Conservation (phyloP, 2,329 filamentous ascomycete genomes). For the Colletotrichum sp. region DNA sequence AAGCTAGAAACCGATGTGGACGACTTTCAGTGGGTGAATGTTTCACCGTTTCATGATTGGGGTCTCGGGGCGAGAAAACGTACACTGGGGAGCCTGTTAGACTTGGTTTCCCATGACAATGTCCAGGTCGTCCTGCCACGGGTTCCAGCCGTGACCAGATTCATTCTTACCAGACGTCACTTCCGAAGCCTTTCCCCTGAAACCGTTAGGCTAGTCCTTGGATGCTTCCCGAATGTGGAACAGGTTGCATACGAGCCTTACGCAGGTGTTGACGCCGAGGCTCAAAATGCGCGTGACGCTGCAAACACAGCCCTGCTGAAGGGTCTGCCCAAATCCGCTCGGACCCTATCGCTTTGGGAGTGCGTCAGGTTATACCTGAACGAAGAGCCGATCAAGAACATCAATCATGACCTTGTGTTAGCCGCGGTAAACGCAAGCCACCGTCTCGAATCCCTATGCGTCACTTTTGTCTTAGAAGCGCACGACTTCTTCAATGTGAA, state of each 20-base stretch:
- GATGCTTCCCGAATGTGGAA: background rate
- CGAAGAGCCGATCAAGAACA: rapidly evolving
- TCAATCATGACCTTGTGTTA: rapidly evolving
- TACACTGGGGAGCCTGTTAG: background rate
- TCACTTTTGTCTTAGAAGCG: background rate
- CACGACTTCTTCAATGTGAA: background rate
- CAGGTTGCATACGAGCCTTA: background rate
- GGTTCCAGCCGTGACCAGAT: background rate
- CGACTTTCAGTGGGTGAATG: background rate
- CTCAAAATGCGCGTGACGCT: background rate
- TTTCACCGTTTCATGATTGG: background rate
- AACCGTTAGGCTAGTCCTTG: background rate
- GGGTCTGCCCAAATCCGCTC: rapidly evolving
- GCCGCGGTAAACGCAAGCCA: background rate
- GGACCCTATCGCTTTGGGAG: background rate
- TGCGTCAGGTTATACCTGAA: rapidly evolving
- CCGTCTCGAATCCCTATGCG: background rate
- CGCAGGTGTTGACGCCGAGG: background rate
- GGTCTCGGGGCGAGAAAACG: background rate
- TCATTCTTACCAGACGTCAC: background rate
- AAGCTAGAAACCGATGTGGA: background rate
- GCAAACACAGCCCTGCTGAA: background rate
- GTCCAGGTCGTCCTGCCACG: background rate
- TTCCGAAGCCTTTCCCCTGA: background rate
- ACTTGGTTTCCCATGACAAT: background rate